These are phyloP conservation scores for Balansia obtecta DNA, from an alignment of 2,329 filamentous ascomycete species.

Conservation along the genomic window DNA sequence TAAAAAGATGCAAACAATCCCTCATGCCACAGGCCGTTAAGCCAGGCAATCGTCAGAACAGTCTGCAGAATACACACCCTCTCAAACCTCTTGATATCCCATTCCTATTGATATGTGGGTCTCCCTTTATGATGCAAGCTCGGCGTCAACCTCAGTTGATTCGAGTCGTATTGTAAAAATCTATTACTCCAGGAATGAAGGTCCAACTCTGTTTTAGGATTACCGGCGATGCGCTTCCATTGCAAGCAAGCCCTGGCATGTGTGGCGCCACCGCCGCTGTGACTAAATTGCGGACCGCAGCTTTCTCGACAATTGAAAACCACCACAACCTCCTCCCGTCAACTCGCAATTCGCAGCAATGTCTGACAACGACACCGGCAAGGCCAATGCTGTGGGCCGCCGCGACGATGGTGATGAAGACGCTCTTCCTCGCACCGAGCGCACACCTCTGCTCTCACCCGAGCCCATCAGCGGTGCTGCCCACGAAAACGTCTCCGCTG, in stretches of 20 bases:
- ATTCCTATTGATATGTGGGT: too few relatives aligned
- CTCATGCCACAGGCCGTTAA: neutral
- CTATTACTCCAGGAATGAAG: too few relatives aligned
- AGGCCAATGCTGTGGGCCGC: neutral
- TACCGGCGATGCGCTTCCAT: too few relatives aligned
- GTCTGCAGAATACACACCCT: rapidly evolving
- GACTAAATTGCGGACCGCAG: neutral
- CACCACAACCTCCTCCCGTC: neutral
- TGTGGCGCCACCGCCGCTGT: too few relatives aligned
- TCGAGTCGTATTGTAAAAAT: too few relatives aligned
- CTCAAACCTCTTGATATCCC: rapidly evolving
- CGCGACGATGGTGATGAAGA: neutral
- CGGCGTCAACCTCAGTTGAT: too few relatives aligned
- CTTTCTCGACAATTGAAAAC: neutral
- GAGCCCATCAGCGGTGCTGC: neutral
- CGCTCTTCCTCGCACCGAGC: neutral
- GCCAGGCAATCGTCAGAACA: conserved; percentile 6
- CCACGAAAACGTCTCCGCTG: conserved; percentile 8
- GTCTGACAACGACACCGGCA: neutral
- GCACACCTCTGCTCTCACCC: conserved; percentile 5
- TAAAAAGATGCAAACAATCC: neutral
- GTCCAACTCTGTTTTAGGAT: too few relatives aligned
- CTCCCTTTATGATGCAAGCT: too few relatives aligned
- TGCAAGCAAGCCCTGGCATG: too few relatives aligned
- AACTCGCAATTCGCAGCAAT: neutral